Percentiles rank a stretch among this genome's conserved stretches.
Conservation (phyloP, 768 basidiomycete genomes). For the Rhodotorula babjevae region DNA sequence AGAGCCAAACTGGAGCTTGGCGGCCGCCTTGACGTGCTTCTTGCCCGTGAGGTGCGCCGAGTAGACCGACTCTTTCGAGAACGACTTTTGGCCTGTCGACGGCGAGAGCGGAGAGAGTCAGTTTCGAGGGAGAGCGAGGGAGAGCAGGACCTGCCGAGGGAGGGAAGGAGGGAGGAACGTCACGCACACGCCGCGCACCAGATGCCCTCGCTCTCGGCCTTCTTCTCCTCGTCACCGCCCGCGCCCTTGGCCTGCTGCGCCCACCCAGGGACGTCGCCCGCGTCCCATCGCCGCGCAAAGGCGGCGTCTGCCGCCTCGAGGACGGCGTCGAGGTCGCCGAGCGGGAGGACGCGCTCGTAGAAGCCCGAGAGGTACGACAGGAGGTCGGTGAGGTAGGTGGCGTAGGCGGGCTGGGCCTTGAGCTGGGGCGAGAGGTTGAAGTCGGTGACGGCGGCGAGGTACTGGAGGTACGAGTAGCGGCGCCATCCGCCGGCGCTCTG, state of each 20-base stretch:
- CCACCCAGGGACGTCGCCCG: slow-evolving; percentile 72
- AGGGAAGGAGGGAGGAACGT: background rate
- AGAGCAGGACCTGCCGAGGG: background rate
- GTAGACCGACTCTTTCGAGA: slow-evolving; percentile 96
- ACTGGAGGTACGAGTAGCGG: slow-evolving; percentile 84
- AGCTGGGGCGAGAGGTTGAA: slow-evolving; percentile 37
- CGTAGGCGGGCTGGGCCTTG: slow-evolving; percentile 69
- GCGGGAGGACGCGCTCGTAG: slow-evolving; percentile 73
- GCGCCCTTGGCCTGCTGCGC: slow-evolving; percentile 52
- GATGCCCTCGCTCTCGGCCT: slow-evolving; percentile 57
- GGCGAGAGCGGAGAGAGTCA: too few species aligned
- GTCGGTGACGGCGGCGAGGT: slow-evolving; percentile 61
- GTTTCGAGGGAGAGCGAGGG: too few species aligned
- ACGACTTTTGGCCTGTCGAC: slow-evolving; percentile 76
- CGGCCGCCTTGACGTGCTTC: slow-evolving; percentile 88
- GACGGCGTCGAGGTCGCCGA: slow-evolving; percentile 68
- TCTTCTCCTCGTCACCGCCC: slow-evolving; percentile 48
- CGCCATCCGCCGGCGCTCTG: slow-evolving; percentile 48
- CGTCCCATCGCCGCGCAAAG: slow-evolving; percentile 77
- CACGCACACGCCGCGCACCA: slow-evolving; percentile 59
- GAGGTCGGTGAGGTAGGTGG: slow-evolving; percentile 80
- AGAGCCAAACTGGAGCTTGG: slow-evolving; percentile 41
- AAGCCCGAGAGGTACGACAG: slow-evolving; percentile 82
- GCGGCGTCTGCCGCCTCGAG: slow-evolving; percentile 62
- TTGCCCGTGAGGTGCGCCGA: slow-evolving; percentile 92